Conservation (phyloP, 441 rosid genomes). For the Hura crepitans region DNA sequence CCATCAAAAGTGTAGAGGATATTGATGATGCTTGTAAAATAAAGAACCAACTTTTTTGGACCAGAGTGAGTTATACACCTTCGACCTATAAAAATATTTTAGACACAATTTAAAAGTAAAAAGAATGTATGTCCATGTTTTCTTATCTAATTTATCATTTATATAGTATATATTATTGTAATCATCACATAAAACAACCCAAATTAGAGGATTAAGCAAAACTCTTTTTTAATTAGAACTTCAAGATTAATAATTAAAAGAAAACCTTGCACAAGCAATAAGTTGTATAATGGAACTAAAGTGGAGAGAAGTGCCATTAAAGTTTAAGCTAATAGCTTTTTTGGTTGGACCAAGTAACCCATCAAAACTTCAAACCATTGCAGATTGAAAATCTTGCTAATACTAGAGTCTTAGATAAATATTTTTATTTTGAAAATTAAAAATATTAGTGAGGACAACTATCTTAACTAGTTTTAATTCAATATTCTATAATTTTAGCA, state of each 20-base stretch:
- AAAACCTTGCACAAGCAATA: constrained; percentile 92
- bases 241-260: background rate
- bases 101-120: background rate
- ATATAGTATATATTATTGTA: constrained; percentile 93
- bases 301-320: constrained; percentile 87
- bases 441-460: no score
- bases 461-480: no score
- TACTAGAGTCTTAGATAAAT: no score
- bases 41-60: constrained; percentile 67
- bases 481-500: no score
- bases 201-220: no score
- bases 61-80: constrained; percentile 61
- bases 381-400: background rate
- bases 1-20: constrained; percentile 92
- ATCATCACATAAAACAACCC: background rate
- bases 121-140: constrained; percentile 85
- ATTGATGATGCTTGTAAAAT: constrained; percentile 92
- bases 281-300: constrained; percentile 97
- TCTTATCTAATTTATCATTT: constrained; percentile 74
- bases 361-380: constrained; percentile 99
- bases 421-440: no score
- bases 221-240: no score
- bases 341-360: constrained; percentile 85
- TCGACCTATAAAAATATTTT: constrained; percentile 39
- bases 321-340: constrained; percentile 87